Evolutionary conservation across 1,284 basidiomycete species (phyloP).

Genomic region (Naganishia sp.): DNA sequence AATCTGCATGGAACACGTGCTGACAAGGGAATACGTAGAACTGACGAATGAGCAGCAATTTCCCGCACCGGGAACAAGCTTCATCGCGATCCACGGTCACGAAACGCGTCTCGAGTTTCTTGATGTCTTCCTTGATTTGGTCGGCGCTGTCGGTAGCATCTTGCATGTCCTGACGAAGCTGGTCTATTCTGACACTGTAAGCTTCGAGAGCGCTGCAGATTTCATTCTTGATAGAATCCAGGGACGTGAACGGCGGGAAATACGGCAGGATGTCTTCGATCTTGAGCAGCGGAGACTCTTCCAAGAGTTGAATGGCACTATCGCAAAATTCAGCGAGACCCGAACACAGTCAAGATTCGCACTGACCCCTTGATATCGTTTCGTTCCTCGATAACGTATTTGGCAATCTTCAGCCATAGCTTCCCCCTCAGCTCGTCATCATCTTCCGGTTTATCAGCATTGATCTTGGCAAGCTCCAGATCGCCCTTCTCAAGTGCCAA

Average conservation of each 20-base stretch:
- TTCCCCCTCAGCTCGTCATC: conserved; percentile 85
- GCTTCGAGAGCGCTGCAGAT: conserved; percentile 94
- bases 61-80: conserved; percentile 77
- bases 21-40: conserved; percentile 99
- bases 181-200: conserved; percentile 88
- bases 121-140: conserved; percentile 89
- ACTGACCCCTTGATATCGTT: conserved; percentile 94
- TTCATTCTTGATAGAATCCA: conserved; percentile 99
- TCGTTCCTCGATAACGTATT: conserved; percentile 94
- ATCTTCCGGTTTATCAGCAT: conserved; percentile 90
- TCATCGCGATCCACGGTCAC: conserved; percentile 88
- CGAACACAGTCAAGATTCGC: background rate
- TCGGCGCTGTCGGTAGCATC: conserved; percentile 89
- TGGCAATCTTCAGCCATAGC: conserved; percentile 96
- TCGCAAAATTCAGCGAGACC: background rate
- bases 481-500: conserved; percentile 91
- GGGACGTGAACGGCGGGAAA: conserved; percentile 99
- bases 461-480: conserved; percentile 85
- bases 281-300: conserved; percentile 89
- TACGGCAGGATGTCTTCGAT: conserved; percentile 99
- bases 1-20: conserved; percentile 93
- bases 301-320: conserved; percentile 94
- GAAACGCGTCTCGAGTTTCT: conserved; percentile 82
- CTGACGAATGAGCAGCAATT: conserved; percentile 76
- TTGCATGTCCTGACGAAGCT: conserved; percentile 92